Percentiles rank a stretch among this genome's conserved stretches.
Conservation (phyloP, 805 yeast genomes). For the Lipomyces mesembrius region DNA sequence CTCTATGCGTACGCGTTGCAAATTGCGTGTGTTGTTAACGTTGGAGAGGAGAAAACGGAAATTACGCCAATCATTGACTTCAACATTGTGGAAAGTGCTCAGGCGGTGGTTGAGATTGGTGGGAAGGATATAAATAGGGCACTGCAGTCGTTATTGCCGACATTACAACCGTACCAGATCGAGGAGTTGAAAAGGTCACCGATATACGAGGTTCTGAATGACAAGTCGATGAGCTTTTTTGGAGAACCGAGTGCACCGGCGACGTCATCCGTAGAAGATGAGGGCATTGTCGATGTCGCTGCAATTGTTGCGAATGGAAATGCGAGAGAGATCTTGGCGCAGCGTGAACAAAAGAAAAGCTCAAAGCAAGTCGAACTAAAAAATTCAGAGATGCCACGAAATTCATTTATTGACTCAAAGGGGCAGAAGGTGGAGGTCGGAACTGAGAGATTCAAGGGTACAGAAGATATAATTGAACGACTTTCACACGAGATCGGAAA, state of each 20-base stretch:
- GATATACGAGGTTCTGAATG: constrained; percentile 76
- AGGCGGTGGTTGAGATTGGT: constrained; percentile 58
- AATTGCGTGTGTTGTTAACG: constrained; percentile 75
- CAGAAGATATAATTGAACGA: constrained; percentile 59
- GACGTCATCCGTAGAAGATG: constrained; percentile 51
- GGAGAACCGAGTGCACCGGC: constrained; percentile 58
- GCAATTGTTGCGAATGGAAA: constrained; percentile 81
- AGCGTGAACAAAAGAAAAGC: constrained; percentile 45
- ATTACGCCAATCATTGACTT: constrained; percentile 80
- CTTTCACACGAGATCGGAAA: constrained; percentile 61
- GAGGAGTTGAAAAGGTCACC: constrained; percentile 74
- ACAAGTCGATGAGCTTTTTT: constrained; percentile 36
- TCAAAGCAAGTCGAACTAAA: constrained; percentile 46
- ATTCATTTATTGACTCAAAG: constrained; percentile 64
- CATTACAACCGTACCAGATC: constrained; percentile 60
- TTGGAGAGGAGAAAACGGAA: constrained; percentile 77
- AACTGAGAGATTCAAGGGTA: constrained; percentile 85
- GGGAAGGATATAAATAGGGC: constrained; percentile 64
- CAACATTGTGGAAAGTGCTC: constrained; percentile 62
- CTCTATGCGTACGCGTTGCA: constrained; percentile 69
- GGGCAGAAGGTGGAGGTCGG: constrained; percentile 74
- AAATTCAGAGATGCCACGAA: constrained; percentile 75
- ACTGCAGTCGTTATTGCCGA: constrained; percentile 61
- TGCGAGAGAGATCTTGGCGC: constrained; percentile 68
- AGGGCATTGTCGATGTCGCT: constrained; percentile 84